Evolutionary conservation across 2,329 filamentous ascomycete genomes (phyloP).

Genomic region (Sarocladiaceae sp.): DNA sequence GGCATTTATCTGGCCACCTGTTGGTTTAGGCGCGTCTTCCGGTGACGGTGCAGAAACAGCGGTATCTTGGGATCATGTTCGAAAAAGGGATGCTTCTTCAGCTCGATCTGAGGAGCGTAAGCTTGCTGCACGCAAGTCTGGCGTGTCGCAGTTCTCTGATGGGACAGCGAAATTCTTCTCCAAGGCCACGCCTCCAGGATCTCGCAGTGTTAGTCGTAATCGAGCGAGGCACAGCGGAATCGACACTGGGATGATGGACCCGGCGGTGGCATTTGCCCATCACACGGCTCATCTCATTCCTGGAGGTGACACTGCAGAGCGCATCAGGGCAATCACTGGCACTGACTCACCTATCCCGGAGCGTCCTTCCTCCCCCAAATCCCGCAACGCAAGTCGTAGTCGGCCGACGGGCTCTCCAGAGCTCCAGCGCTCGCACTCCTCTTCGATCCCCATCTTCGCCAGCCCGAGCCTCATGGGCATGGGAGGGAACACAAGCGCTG

Average conservation of each 20-base stretch:
- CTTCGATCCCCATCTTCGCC: no score
- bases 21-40: no score
- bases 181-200: neutral
- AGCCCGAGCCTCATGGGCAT: no score
- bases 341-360: neutral
- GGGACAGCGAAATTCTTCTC: neutral
- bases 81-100: neutral
- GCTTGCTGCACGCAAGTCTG: neutral
- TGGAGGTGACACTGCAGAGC: neutral
- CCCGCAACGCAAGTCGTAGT: slow-evolving; percentile 28
- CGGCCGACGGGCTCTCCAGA: slow-evolving; percentile 3
- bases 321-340: neutral
- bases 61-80: neutral
- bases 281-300: slow-evolving; percentile 6
- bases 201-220: neutral
- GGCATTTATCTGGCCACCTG: neutral
- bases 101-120: neutral
- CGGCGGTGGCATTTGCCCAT: neutral
- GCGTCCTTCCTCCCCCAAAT: slow-evolving; percentile 27
- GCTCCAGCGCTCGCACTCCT: no score
- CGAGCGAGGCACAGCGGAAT: neutral
- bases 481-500: no score
- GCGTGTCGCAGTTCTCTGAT: neutral
- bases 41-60: neutral
- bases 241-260: slow-evolving; percentile 3